A percentile compares a stretch with the other conserved stretches of the same genome.
phyloP scores from a whole-genome alignment of 768 basidiomycete species.

The Rubroboletus pulcherrimus region DNA sequence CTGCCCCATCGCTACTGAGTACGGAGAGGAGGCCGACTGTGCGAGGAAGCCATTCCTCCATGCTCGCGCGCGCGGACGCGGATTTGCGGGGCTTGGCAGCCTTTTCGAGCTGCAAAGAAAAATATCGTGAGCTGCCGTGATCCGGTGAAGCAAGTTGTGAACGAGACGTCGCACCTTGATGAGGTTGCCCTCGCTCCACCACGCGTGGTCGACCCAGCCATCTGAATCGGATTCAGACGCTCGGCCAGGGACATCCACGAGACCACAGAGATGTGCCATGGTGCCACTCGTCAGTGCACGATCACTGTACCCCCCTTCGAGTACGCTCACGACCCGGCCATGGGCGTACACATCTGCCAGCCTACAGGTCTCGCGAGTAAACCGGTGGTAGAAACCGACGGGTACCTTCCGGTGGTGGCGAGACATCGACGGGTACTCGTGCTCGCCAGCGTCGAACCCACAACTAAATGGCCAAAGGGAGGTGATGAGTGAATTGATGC shows the following conservation, averaged over 20 bases:
- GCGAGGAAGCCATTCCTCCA: constrained; percentile 58
- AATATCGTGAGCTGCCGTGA: no score
- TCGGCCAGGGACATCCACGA: constrained; percentile 34
- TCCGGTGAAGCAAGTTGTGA: not conserved
- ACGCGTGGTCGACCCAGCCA: constrained; percentile 40
- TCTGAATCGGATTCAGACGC: not conserved
- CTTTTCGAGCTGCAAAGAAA: constrained; percentile 52
- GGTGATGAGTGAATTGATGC: not conserved
- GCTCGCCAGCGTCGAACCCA: constrained; percentile 93
- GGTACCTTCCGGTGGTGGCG: constrained; percentile 90
- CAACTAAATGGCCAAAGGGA: constrained; percentile 46
- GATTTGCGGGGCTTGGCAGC: constrained; percentile 58
- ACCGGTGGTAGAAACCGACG: constrained; percentile 77
- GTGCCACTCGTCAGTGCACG: constrained; percentile 80
- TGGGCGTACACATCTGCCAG: constrained; percentile 63
- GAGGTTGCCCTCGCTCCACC: constrained; percentile 69
- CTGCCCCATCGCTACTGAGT: not conserved
- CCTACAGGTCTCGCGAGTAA: constrained; percentile 64
- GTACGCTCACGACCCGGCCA: constrained; percentile 78
- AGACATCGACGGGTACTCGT: constrained; percentile 89
- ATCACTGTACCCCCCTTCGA: constrained; percentile 96
- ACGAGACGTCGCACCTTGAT: constrained; percentile 40
- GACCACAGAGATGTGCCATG: constrained; percentile 75
- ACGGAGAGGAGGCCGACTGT: constrained; percentile 32
- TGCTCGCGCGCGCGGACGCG: constrained; percentile 28